Base-by-base conservation (phyloP, 164 flowering plant genomes). In the Chloranthus sessilifolius region DNA sequence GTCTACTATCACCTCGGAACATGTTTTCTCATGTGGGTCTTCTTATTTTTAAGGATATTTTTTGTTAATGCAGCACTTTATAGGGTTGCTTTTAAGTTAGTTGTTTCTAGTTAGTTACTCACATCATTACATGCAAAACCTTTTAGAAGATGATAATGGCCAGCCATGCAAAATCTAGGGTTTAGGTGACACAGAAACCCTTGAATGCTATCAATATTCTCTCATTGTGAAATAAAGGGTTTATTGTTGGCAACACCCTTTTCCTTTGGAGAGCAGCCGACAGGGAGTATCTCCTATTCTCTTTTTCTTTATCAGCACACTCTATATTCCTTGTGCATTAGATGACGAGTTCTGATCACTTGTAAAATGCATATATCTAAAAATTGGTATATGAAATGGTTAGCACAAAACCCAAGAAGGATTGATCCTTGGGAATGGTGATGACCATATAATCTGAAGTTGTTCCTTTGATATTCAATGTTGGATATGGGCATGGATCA, bases 261-360 rank as follows among this genome's bases (percentile, higher is more conserved):
- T 39, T 61, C 27, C 56, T 54, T 16, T 8, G 20, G 43, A 50
- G 42, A 56, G 68, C 60, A 74, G 43, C 72, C 70, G 80, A 78
- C 83, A 71, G 39, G 59, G 47, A 69, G 78, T 65, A 73, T 74
- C 67, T 52, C 43, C 45, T 41, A 1, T 50, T 64, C 28, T n/a
- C 47, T 40, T 45, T 62, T 58, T 27, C 55, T 63, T 71, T 65
- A 62, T 57, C 47, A 50, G 45, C 45, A 52, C 31, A 52, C 31
- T 25, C 16, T 39, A 52, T 54, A 53, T 56, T 61, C 62, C 41
- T 40, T 50, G 43, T 38, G 50, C 33, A 31, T 52, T 40, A 50
- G 47, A 53, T 42, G 36, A 46, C n/a, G n/a, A n/a, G n/a, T n/a
- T n/a, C n/a, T n/a, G n/a, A n/a, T n/a, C n/a, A n/a, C n/a, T n/a